Base-by-base conservation (phyloP, 352 stramenopile genomes). In the Sclerospora graminicola region DNA sequence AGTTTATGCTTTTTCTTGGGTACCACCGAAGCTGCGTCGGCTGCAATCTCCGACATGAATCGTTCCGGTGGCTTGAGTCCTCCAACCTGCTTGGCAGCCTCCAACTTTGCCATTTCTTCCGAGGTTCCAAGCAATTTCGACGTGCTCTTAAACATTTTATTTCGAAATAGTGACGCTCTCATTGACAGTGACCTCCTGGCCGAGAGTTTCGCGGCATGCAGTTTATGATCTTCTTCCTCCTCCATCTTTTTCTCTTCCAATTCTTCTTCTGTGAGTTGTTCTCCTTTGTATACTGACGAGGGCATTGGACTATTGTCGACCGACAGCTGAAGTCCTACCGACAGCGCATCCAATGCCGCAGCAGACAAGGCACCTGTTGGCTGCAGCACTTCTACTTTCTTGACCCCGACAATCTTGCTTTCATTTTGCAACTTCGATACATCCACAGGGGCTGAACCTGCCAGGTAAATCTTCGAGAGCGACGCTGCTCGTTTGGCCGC, bases 221-320 rank as follows among this genome's bases (percentile, higher is more conserved):
- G 58, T 38, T 89, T 89, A 45, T 87, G 71, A 42, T 87, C 76
- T 40, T 92, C 80, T 41, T 92, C 80, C 43, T 89, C 80, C 44
- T 84, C 80, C 80, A 92, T 89, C 43, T 83, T 78, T 53, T 89
- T 84, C 57, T 92, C 80, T 48, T 89, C 80, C 18, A 89, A 42
- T 39, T 92, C 66, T 43, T 84, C 80, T 37, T 92, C 77, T 1
- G 69, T 88, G 9, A 85, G 48, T 27, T 81, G 63, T 28, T 51
- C 48, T 7, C 42, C 48, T 19, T 26, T 27, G 15, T 41, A 37
- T 18, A 19, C 47, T 0, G 38, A 36, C 8, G 38, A 16, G 4
- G 57, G 49, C 55, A 71, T 66, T 14, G 57, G 54, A 28, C 48
- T 67, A 31, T 75, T 79, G 21, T 88, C 76, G n/a, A 85, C 63